These are phyloP conservation scores for Ustilago shanxiensis DNA, from an alignment of 1,284 basidiomycete species.

Conservation along the genomic window DNA sequence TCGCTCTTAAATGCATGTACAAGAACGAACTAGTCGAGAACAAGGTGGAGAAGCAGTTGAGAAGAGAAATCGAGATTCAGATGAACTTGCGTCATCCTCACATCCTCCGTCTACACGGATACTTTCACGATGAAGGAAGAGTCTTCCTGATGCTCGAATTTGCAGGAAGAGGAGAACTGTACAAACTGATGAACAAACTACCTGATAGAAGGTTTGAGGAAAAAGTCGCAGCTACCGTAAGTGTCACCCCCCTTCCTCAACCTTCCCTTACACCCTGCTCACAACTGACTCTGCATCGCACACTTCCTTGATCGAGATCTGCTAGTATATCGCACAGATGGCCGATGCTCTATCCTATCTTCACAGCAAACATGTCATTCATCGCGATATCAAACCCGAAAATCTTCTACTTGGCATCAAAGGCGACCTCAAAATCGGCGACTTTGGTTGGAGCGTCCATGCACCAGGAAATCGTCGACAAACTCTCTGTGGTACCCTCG, in stretches of 20 bases:
- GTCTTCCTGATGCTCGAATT: slow-evolving; percentile 98
- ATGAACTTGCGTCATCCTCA: slow-evolving; percentile 96
- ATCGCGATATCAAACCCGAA: slow-evolving; percentile 99
- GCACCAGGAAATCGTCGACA: slow-evolving; percentile 89
- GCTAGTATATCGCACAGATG: slow-evolving; percentile 95
- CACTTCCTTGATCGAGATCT: neutral
- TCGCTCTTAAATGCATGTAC: slow-evolving; percentile 96
- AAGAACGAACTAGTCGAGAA: slow-evolving; percentile 95
- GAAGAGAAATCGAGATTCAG: slow-evolving; percentile 98
- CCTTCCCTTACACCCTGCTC: neutral
- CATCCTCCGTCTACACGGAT: slow-evolving; percentile 91
- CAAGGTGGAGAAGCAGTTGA: slow-evolving; percentile 80
- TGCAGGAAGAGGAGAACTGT: slow-evolving; percentile 93
- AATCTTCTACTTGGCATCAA: slow-evolving; percentile 94
- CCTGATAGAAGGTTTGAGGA: slow-evolving; percentile 83
- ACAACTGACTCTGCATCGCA: neutral
- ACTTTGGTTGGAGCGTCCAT: slow-evolving; percentile 99
- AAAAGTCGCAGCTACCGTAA: slow-evolving; percentile 78
- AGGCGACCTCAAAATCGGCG: slow-evolving; percentile 97
- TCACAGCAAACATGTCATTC: slow-evolving; percentile 96
- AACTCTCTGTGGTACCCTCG: slow-evolving; percentile 93
- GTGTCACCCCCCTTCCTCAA: slow-evolving; percentile 44
- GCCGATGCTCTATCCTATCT: slow-evolving; percentile 93
- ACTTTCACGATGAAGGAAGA: slow-evolving; percentile 97
- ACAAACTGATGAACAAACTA: slow-evolving; percentile 89